Evolutionary conservation across 352 stramenopile genomes (phyloP), one percentile per base, ranked within the genome.

Genomic region (Pythium aphanidermatum): DNA sequence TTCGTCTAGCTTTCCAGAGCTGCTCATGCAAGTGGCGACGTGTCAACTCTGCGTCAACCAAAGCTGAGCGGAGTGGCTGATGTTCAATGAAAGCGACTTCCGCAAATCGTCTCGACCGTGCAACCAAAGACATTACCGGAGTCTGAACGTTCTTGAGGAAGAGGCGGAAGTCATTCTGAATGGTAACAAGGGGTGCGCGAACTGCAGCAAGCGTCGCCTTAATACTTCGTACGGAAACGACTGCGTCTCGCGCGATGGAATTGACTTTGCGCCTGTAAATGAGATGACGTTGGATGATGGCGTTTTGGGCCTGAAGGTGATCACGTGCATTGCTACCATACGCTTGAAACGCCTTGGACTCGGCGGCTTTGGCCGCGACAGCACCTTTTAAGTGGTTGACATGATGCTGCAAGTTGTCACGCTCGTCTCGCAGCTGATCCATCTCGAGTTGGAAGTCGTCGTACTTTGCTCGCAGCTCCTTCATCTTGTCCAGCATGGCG

Each of bases 331-430:
- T 84, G 13, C 51, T 63, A 16, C 73, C 74, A 21, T 87, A 87
- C 2, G 78, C 63, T 35, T 87, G 77, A 36, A 87, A 87, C 1
- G 77, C 74, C 30, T 77, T 81, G 3, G 74, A 73, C 51, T 90
- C 74, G 10, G 78, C 78, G 9, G 60, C 55, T 54, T 87, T 90
- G 11, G 78, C 78, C 0, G 78, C 76, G 20, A 87, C 78, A 0
- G 73, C 65, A 0, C 74, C 78, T 60, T 90, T 90, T 5, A 90
- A 46, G 25, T 83, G 72, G 41, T 86, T 83, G 14, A 74, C 56
- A 30, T 85, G 72, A 44, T 81, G 70, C 52, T 87, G 76, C 24
- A 90, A 58, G 11, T 48, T 46, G 34, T 84, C 73, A n/a, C 73
- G 62, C 40, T 87, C 78, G 42, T 90, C 73, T 23, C 57, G 46